phyloP scores from a whole-genome alignment of 2,329 filamentous ascomycete species.

The Hymenotorrendiella dingleyae region DNA sequence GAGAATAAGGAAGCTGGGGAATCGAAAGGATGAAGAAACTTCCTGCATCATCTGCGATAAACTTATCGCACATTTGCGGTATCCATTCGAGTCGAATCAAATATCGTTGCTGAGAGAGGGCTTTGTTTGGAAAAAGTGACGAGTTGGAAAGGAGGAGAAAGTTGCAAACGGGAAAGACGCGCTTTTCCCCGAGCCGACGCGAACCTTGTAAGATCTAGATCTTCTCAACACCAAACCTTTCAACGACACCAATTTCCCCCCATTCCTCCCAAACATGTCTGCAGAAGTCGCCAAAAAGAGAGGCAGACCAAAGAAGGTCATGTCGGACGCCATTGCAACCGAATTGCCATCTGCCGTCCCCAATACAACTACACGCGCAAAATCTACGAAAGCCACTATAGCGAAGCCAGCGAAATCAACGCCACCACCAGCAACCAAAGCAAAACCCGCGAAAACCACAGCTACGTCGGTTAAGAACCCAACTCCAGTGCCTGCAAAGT shows the following conservation, averaged over 20 bases:
- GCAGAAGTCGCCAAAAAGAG: constrained; percentile 26
- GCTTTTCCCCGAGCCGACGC: constrained; percentile 3
- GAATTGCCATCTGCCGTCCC: constrained; percentile 14
- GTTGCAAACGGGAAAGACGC: not conserved
- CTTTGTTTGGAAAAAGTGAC: not conserved
- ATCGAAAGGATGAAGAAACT: not conserved
- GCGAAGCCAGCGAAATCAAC: constrained; percentile 13
- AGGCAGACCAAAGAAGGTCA: constrained; percentile 27
- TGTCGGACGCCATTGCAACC: constrained; percentile 18
- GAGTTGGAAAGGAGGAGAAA: too few relatives aligned
- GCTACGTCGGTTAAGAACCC: not conserved
- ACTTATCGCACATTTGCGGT: not conserved
- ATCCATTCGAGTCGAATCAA: not conserved
- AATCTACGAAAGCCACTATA: constrained; percentile 20
- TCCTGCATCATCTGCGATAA: not conserved
- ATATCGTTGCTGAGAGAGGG: not conserved
- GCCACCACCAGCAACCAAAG: constrained; percentile 10
- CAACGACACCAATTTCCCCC: not conserved
- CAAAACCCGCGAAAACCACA: constrained; percentile 8
- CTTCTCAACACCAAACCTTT: not conserved
- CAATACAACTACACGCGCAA: constrained; percentile 17
- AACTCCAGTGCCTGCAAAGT: not conserved
- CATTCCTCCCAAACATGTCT: constrained; percentile 15
- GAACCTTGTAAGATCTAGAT: not conserved
- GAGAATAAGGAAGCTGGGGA: not conserved